Evolutionary conservation across 805 yeast genomes (phyloP).

Genomic region (Schwanniomyces sp.): DNA sequence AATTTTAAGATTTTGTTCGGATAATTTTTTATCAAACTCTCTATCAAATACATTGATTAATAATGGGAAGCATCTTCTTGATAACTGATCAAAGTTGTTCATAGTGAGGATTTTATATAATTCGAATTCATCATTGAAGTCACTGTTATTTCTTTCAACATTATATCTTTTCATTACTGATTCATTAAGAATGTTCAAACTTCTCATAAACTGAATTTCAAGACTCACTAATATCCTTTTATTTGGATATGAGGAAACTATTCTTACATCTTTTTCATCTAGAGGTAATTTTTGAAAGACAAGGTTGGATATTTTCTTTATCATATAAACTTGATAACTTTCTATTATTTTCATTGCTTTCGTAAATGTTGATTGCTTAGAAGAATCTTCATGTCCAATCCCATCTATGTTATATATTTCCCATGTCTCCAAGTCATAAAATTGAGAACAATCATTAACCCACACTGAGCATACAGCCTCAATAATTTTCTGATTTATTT

Average conservation of each 20-base stretch:
- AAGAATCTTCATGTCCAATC: conserved; percentile 1
- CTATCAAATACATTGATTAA: conserved; percentile 33
- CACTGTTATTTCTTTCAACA: conserved; percentile 19
- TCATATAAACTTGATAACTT: conserved; percentile 33
- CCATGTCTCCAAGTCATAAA: conserved; percentile 45
- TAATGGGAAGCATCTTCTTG: conserved; percentile 28
- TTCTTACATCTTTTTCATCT: conserved; percentile 22
- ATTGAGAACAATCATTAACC: conserved; percentile 46
- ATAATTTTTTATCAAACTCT: conserved; percentile 34
- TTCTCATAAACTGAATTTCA: conserved; percentile 46
- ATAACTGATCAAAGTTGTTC: conserved; percentile 42
- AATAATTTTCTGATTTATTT: conserved; percentile 36
- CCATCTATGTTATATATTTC: conserved; percentile 19
- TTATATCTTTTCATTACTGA: conserved; percentile 41
- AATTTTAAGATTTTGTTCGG: conserved; percentile 36
- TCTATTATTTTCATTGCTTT: conserved; percentile 35
- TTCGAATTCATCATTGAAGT: conserved; percentile 21
- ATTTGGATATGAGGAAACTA: conserved; percentile 37
- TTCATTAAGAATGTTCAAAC: conserved; percentile 39
- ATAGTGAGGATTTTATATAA: conserved; percentile 40
- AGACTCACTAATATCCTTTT: conserved; percentile 39
- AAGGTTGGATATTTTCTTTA: conserved; percentile 27
- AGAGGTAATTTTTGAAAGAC: conserved; percentile 18
- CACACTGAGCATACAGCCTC: conserved; percentile 44
- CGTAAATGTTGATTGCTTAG: conserved; percentile 24